Evolutionary conservation across 1,284 basidiomycete species (phyloP).

Genomic region (Anthracocystis setariae): DNA sequence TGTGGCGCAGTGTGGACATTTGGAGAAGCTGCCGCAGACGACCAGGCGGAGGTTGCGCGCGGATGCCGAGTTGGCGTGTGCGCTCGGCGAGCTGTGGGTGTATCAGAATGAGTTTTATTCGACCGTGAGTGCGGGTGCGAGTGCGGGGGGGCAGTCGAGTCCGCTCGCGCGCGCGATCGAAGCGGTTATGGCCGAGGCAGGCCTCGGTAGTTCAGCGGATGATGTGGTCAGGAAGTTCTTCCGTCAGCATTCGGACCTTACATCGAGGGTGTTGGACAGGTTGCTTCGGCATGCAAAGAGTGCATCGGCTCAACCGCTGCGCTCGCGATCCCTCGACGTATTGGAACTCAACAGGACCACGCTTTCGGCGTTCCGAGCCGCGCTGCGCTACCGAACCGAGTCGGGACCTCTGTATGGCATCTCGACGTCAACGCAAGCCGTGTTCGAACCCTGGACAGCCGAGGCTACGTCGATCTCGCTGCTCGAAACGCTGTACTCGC

Average conservation of each 20-base stretch:
- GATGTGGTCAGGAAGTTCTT: slow-evolving; percentile 83
- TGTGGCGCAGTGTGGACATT: slow-evolving; percentile 70
- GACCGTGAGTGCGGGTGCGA: slow-evolving; percentile 3
- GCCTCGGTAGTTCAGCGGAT: slow-evolving; percentile 73
- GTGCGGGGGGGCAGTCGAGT: slow-evolving; percentile 9
- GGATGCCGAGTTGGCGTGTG: slow-evolving; percentile 89
- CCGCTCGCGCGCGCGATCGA: slow-evolving; percentile 72
- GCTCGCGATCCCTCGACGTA: slow-evolving; percentile 20
- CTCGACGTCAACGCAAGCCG: slow-evolving; percentile 71
- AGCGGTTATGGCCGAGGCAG: slow-evolving; percentile 73
- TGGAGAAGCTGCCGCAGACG: slow-evolving; percentile 78
- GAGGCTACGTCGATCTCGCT: slow-evolving; percentile 76
- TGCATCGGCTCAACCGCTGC: slow-evolving; percentile 20
- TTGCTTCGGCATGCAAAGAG: slow-evolving; percentile 32
- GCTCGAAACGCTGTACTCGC: slow-evolving; percentile 78
- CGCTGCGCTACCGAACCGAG: slow-evolving; percentile 78
- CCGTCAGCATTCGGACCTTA: slow-evolving; percentile 73
- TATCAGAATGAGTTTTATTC: slow-evolving; percentile 75
- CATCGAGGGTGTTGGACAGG: slow-evolving; percentile 32
- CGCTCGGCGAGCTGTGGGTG: slow-evolving; percentile 84
- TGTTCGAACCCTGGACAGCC: slow-evolving; percentile 82
- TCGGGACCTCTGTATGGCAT: slow-evolving; percentile 81
- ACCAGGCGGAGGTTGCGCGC: slow-evolving; percentile 79
- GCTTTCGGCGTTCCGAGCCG: slow-evolving; percentile 77
- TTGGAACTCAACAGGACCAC: slow-evolving; percentile 78